Evolutionary conservation across 306 rosid genomes (phyloP).

Genomic region (Acacia melanoxylon): DNA sequence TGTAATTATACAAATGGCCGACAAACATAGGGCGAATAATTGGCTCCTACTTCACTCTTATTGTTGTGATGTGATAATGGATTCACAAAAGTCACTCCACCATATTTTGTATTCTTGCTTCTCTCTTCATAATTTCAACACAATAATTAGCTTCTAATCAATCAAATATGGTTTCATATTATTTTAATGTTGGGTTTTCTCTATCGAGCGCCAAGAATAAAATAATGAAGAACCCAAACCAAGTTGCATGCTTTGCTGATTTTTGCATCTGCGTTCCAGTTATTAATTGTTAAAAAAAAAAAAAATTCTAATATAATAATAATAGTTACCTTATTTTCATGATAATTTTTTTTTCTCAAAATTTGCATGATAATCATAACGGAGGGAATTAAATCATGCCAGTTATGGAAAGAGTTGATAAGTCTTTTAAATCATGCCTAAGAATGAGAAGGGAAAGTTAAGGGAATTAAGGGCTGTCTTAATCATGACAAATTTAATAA

Average conservation of each 20-base stretch:
- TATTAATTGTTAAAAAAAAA: not conserved
- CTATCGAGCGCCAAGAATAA: not conserved
- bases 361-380: too few species aligned
- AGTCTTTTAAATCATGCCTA: too few species aligned
- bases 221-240: not conserved
- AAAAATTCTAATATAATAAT: too few species aligned
- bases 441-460: not conserved
- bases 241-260: not conserved
- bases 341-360: too few species aligned
- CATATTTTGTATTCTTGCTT: not conserved
- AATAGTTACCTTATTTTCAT: too few species aligned
- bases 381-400: not conserved
- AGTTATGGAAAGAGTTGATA: not conserved
- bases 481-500: not conserved
- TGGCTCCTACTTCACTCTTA: not conserved
- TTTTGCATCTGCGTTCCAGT: not conserved
- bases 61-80: not conserved
- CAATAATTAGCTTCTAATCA: not conserved
- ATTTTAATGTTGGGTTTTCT: not conserved
- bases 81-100: not conserved
- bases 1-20: not conserved
- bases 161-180: not conserved
- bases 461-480: not conserved
- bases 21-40: not conserved
- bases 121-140: not conserved